Percentiles rank a stretch among this genome's conserved stretches.
Evolutionary conservation across 2,329 filamentous ascomycete species (phyloP).

Genomic region (Verticillium longisporum): DNA sequence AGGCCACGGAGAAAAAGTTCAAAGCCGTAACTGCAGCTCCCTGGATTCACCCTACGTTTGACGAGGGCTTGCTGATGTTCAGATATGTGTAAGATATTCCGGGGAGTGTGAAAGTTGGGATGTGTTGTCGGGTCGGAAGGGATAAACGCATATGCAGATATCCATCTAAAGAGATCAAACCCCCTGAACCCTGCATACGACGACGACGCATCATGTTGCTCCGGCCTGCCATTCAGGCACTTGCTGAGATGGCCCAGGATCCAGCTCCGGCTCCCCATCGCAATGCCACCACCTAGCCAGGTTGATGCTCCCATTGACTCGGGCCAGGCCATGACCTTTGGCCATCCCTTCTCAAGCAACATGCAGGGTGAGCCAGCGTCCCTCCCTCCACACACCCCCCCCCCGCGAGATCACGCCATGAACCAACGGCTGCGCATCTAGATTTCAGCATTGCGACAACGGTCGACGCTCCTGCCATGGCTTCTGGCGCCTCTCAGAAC

Average conservation of each 20-base stretch:
- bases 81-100: background rate
- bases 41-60: background rate
- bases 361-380: background rate
- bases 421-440: background rate
- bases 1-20: background rate
- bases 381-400: background rate
- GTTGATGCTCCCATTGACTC: background rate
- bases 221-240: background rate
- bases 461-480: background rate
- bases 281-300: background rate
- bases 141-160: background rate
- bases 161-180: background rate
- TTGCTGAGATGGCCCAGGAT: background rate
- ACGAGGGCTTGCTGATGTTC: background rate
- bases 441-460: background rate
- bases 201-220: background rate
- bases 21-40: background rate
- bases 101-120: background rate
- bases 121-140: too few species aligned
- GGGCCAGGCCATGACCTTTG: background rate
- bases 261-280: background rate
- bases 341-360: background rate
- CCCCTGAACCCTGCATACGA: background rate
- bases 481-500: background rate
- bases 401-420: background rate